Percentiles rank a stretch among this genome's conserved stretches.
phyloP scores from a whole-genome alignment of 2,329 filamentous ascomycete species.

The Teratosphaeriaceae sp. region DNA sequence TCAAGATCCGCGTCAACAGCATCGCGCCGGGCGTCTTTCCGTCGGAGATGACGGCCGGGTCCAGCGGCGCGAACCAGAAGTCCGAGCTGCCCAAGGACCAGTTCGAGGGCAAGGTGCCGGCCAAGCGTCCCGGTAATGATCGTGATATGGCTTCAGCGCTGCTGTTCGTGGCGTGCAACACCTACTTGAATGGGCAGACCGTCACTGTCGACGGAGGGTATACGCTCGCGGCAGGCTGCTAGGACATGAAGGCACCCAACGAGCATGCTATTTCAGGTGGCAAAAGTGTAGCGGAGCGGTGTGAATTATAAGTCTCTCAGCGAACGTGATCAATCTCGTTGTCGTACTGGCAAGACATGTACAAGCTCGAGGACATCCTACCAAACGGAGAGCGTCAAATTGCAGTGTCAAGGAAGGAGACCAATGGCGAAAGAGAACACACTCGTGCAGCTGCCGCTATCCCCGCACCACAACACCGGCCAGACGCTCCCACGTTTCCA shows the following conservation, averaged over 20 bases:
- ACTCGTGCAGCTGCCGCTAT: not conserved
- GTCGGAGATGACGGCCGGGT: slow-evolving; percentile 51
- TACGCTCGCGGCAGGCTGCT: too few relatives aligned
- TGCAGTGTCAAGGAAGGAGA: too few relatives aligned
- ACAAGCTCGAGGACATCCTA: too few relatives aligned
- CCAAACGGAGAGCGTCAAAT: too few relatives aligned
- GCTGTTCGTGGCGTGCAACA: slow-evolving; percentile 46
- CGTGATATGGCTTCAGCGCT: slow-evolving; percentile 53
- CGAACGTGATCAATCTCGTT: too few relatives aligned
- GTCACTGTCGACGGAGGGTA: slow-evolving; percentile 42
- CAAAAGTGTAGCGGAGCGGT: too few relatives aligned
- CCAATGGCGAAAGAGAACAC: too few relatives aligned
- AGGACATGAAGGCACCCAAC: too few relatives aligned
- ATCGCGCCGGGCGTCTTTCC: slow-evolving; percentile 53
- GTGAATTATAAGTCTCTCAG: too few relatives aligned
- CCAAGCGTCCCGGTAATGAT: slow-evolving; percentile 49
- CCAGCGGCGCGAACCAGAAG: slow-evolving; percentile 49
- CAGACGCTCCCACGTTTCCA: not conserved
- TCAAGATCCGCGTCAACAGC: slow-evolving; percentile 52
- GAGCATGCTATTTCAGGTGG: too few relatives aligned
- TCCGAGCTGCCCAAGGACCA: slow-evolving; percentile 47
- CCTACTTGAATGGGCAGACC: slow-evolving; percentile 45
- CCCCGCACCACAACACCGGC: not conserved
- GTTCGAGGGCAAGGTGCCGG: slow-evolving; percentile 44
- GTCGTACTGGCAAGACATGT: too few relatives aligned